Evolutionary conservation across 495 filamentous ascomycete genomes (phyloP).

Genomic region (Tetracladium setigerum): DNA sequence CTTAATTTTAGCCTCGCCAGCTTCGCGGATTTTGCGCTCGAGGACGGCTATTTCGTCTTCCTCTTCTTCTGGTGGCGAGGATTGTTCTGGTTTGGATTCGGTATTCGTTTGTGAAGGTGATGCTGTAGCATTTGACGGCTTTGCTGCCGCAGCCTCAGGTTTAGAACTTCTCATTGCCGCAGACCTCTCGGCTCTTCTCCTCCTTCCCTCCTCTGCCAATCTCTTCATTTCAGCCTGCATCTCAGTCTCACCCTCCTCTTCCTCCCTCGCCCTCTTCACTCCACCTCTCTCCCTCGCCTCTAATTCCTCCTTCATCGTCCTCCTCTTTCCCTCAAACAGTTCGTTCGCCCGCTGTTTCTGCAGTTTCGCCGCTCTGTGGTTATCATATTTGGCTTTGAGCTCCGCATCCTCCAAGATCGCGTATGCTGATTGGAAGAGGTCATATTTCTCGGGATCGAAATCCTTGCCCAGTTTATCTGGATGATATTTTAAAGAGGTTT

Average conservation of each 20-base stretch:
- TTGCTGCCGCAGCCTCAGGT: background rate
- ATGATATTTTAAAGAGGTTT: slow-evolving; percentile 82
- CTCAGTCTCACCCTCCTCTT: slow-evolving; percentile 49
- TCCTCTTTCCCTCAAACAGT: slow-evolving; percentile 55
- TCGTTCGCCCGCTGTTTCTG: slow-evolving; percentile 57
- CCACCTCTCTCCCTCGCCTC: slow-evolving; percentile 51
- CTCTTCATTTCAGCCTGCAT: slow-evolving; percentile 51
- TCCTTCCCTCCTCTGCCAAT: slow-evolving; percentile 58
- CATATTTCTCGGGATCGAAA: slow-evolving; percentile 61
- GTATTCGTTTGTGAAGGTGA: slow-evolving; percentile 3
- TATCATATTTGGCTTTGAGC: slow-evolving; percentile 59
- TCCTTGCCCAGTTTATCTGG: slow-evolving; percentile 69
- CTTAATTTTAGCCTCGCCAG: slow-evolving; percentile 16
- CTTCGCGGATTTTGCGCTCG: slow-evolving; percentile 17
- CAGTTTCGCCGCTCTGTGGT: slow-evolving; percentile 52
- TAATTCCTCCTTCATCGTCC: slow-evolving; percentile 70
- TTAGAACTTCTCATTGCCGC: slow-evolving; percentile 30
- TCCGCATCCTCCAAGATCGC: slow-evolving; percentile 61
- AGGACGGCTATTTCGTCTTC: slow-evolving; percentile 19
- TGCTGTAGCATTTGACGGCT: slow-evolving; percentile 11
- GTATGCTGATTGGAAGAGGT: slow-evolving; percentile 63
- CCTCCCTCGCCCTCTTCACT: slow-evolving; percentile 42
- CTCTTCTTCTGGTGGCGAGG: slow-evolving; percentile 7
- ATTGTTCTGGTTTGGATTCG: background rate
- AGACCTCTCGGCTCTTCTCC: slow-evolving; percentile 38